Base-by-base conservation (phyloP, 2,329 filamentous ascomycete species). In the Amphichorda felina region DNA sequence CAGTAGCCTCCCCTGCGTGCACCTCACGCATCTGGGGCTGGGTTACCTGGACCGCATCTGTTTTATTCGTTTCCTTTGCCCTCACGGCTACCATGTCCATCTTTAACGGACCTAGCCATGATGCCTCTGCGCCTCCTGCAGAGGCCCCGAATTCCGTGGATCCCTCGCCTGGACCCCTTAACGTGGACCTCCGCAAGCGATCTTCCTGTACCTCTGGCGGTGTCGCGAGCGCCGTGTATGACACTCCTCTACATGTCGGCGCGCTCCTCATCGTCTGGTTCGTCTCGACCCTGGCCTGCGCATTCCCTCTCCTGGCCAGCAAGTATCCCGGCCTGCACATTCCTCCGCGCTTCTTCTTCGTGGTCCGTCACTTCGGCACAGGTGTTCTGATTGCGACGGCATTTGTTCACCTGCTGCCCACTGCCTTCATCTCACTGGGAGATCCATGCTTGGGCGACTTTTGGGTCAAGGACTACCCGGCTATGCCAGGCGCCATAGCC, bases 401-500 rank as follows among this genome's bases (percentile, higher is more conserved):
- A 35, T 89, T 91, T 48, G 82, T 88, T 21, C 82, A 88, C 60
- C 62, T 80, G 22, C 68, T 80, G 8, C 77, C 74, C 30, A 81
- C 72, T 3, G 77, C 78, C 5, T 82, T 82, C 43, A 51, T 63
- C 36, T 75, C 73, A 7, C 63, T 80, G 9, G 75, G 66, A 28
- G 64, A 80, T 45, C 75, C 73, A 9, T 82, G 78, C 49, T 71
- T 94, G 1, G 79, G 80, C 10, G 61, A 66, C 36, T 82, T 87
- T 51, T 93, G 85, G 75, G 87, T 73, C 48, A 48, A 76, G 30
- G 70, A 73, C 19, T 94, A 89, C 57, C 72, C 70, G 36, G 81
- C 84, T 16, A 82, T 91, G 61, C 77, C 85, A 1, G 85, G 86
- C 4, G 70, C 87, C 35, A 77, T 93, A 39, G 79, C 84, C 33